Evolutionary conservation across 768 basidiomycete species (phyloP), one percentile per base, ranked within the genome.

Genomic region (Terana coerulea): DNA sequence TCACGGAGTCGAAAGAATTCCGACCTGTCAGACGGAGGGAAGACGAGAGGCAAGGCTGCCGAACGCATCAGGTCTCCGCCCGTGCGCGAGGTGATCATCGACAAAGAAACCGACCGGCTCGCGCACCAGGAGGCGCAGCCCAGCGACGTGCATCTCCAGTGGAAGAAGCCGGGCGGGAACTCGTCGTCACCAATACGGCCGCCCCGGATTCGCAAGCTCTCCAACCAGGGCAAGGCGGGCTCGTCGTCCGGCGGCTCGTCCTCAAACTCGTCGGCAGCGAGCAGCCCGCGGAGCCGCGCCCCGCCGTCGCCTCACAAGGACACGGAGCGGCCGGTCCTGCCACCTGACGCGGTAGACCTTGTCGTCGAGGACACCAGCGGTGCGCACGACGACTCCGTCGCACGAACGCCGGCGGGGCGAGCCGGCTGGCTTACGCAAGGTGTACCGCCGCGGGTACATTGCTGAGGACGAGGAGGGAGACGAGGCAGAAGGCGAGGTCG

Each of bases 321-420:
- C 19, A 51, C 35, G 15, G 58, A 64, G 63, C 59, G 59, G 1
- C 59, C 61, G 21, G 61, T 59, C 10, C 66, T 82, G 11, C 78
- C 79, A 12, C 76, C 80, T 1, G 88, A 98, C 56, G 94, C 95
- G 1, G 85, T 98, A 1, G 95, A 99, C 61, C 74, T 99, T 15
- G 78, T 98, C 4, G 82, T 95, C 0, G 88, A 89, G 61, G 87
- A 86, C 60, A 54, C 64, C 7, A 63, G 72, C 7, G 81, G 83
- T 3, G 79, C 75, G 26, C 74, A 80, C 54, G 74, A 76, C 50
- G 79, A 78, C 25, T 70, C 74, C 59, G 66, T n/a, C 69, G 24
- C 71, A 75, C 37, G 83, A 85, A 55, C 70, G 84, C 33, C 66
- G 78, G 48, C 80, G 78, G 52, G 86, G 84, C 21, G 84, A 86